Evolutionary conservation across 2,329 filamentous ascomycete species (phyloP).

Genomic region (Pseudogymnoascus sp.): DNA sequence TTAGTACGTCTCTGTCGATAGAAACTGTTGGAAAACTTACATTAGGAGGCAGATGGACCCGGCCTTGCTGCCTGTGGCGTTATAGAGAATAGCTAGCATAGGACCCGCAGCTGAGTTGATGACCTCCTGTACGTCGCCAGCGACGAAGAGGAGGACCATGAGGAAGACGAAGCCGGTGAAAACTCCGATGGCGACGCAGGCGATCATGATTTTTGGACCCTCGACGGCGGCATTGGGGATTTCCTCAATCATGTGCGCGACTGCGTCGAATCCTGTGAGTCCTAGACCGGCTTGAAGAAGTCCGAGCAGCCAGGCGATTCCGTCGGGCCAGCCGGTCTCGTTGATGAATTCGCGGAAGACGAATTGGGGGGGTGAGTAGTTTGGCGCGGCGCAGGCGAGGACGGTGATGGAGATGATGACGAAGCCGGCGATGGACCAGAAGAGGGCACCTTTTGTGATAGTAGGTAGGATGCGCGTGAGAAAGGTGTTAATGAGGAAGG

Average conservation of each 20-base stretch:
- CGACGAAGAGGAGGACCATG: conserved; percentile 37
- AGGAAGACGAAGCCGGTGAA: conserved; percentile 35
- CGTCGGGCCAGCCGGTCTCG: conserved; percentile 37
- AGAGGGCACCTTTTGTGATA: conserved; percentile 26
- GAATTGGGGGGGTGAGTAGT: conserved; percentile 40
- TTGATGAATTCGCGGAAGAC: conserved; percentile 50
- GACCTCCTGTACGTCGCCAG: conserved; percentile 38
- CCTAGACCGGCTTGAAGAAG: conserved; percentile 36
- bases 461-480: conserved; percentile 31
- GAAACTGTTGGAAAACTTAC: conserved; percentile 5
- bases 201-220: conserved; percentile 10
- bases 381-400: conserved; percentile 37
- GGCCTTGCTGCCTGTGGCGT: conserved; percentile 14
- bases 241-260: conserved; percentile 39
- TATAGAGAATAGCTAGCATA: background rate
- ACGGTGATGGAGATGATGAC: conserved; percentile 38
- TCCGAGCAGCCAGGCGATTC: conserved; percentile 33
- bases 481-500: conserved; percentile 41
- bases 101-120: conserved; percentile 35
- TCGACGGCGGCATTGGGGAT: conserved; percentile 38
- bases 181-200: conserved; percentile 34
- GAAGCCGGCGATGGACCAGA: conserved; percentile 34
- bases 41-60: conserved; percentile 19
- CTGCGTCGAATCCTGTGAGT: conserved; percentile 37
- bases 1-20: background rate